Percentiles rank a stretch among this genome's conserved stretches.
These are phyloP conservation scores for Aspergillus ruber DNA, from an alignment of 2,329 filamentous ascomycete genomes.

Conservation along the genomic window DNA sequence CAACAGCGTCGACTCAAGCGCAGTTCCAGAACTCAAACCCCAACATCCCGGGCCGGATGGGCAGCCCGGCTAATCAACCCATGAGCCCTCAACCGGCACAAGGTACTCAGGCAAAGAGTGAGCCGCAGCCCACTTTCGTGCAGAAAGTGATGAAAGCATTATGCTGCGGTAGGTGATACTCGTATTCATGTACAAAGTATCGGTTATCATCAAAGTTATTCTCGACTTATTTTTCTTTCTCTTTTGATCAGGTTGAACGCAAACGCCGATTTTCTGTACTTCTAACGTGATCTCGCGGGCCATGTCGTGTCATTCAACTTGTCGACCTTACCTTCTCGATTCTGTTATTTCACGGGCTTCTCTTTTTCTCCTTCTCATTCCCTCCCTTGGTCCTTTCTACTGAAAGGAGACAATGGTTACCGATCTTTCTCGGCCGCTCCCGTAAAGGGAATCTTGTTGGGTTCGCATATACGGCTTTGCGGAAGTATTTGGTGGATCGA, in stretches of 20 bases:
- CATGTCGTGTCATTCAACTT: neutral
- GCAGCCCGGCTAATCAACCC: slow-evolving; percentile 50
- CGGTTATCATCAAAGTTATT: neutral
- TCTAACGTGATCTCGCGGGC: neutral
- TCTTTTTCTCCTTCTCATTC: slow-evolving; percentile 10
- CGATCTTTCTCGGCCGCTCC: slow-evolving; percentile 8
- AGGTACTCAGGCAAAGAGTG: slow-evolving; percentile 51
- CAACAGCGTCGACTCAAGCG: slow-evolving; percentile 85
- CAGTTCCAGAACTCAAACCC: slow-evolving; percentile 95
- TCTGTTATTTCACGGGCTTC: slow-evolving; percentile 14
- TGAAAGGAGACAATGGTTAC: slow-evolving; percentile 14
- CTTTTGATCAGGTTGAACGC: slow-evolving; percentile 25
- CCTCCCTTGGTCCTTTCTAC: slow-evolving; percentile 1
- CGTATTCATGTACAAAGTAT: neutral
- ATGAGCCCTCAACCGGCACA: slow-evolving; percentile 51
- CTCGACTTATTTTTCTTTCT: neutral
- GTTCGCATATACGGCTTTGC: slow-evolving; percentile 11
- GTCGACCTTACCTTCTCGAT: slow-evolving; percentile 7
- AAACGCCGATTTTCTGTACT: slow-evolving; percentile 13
- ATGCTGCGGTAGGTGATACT: slow-evolving; percentile 65
- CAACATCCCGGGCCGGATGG: slow-evolving; percentile 64
- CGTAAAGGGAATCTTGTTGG: slow-evolving; percentile 9
- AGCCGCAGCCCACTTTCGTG: slow-evolving; percentile 72
- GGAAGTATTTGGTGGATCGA: slow-evolving; percentile 11
- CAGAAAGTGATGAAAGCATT: slow-evolving; percentile 90